A percentile compares a stretch with the other conserved stretches of the same genome.
Conservation (phyloP, 768 basidiomycete genomes). For the Strobilomyces confusus region DNA sequence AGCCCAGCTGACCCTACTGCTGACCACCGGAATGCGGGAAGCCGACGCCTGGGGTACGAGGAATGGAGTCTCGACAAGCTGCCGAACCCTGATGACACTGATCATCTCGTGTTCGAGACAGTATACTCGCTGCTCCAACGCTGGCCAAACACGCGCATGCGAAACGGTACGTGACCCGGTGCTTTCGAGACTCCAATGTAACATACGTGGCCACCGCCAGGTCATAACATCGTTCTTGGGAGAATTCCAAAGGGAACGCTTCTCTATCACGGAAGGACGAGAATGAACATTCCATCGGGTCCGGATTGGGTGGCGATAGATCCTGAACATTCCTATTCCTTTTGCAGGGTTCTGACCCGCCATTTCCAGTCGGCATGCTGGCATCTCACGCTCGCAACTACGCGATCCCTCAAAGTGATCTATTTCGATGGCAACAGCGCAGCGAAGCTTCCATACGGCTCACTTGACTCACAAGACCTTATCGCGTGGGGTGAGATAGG, state of each 20-base stretch:
- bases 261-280: constrained; percentile 29
- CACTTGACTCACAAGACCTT: constrained; percentile 36
- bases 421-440: constrained; percentile 27
- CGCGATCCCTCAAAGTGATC: constrained; percentile 27
- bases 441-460: constrained; percentile 8
- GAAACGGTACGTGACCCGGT: constrained; percentile 29
- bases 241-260: constrained; percentile 31
- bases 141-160: constrained; percentile 42
- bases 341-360: constrained; percentile 24
- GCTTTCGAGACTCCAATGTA: background rate
- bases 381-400: constrained; percentile 29
- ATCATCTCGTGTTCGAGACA: constrained; percentile 23
- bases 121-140: constrained; percentile 31
- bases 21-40: too few species aligned
- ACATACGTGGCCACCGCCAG: too few species aligned
- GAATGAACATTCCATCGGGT: constrained; percentile 16
- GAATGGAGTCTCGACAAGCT: background rate
- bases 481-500: constrained; percentile 27
- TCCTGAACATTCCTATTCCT: constrained; percentile 35
- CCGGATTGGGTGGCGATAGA: constrained; percentile 32
- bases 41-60: too few species aligned
- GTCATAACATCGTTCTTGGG: constrained; percentile 25
- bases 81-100: constrained; percentile 19
- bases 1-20: too few species aligned
- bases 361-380: constrained; percentile 16